A percentile compares a stretch with the other conserved stretches of the same genome.
These are phyloP conservation scores for Baudoinia panamericana DNA, from an alignment of 495 filamentous ascomycete species.

Conservation along the genomic window DNA sequence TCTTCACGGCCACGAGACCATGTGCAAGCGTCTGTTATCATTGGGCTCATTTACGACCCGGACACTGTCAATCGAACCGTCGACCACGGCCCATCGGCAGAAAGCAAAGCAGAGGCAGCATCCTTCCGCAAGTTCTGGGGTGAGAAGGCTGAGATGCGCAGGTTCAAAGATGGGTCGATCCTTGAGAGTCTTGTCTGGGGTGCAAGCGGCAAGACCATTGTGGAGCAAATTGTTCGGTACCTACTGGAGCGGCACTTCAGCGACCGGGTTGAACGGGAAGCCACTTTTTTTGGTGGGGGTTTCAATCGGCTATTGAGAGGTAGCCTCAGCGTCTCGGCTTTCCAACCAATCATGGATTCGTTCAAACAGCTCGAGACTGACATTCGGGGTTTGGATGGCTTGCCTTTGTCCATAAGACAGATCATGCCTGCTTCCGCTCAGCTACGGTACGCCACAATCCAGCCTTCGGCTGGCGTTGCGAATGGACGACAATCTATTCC, in stretches of 20 bases:
- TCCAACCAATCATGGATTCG: constrained; percentile 43
- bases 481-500: constrained; percentile 30
- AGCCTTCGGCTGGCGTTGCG: constrained; percentile 29
- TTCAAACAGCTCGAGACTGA: constrained; percentile 62
- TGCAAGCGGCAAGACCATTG: constrained; percentile 46
- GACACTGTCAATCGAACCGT: constrained; percentile 56
- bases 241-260: constrained; percentile 54
- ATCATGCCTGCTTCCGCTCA: constrained; percentile 56
- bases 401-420: constrained; percentile 71
- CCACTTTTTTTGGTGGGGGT: constrained; percentile 48
- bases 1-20: constrained; percentile 18
- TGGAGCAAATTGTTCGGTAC: constrained; percentile 67
- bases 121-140: constrained; percentile 66
- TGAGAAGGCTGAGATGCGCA: constrained; percentile 56
- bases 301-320: constrained; percentile 43
- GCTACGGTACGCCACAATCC: constrained; percentile 56
- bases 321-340: constrained; percentile 32
- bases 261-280: constrained; percentile 36
- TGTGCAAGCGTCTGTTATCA: constrained; percentile 31
- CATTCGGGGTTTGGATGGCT: constrained; percentile 56
- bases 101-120: constrained; percentile 56
- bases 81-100: constrained; percentile 74
- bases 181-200: constrained; percentile 75
- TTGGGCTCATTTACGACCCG: constrained; percentile 61
- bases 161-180: constrained; percentile 62